Evolutionary conservation across 2,329 filamentous ascomycete genomes (phyloP).

Genomic region (Aspergillus unguis): DNA sequence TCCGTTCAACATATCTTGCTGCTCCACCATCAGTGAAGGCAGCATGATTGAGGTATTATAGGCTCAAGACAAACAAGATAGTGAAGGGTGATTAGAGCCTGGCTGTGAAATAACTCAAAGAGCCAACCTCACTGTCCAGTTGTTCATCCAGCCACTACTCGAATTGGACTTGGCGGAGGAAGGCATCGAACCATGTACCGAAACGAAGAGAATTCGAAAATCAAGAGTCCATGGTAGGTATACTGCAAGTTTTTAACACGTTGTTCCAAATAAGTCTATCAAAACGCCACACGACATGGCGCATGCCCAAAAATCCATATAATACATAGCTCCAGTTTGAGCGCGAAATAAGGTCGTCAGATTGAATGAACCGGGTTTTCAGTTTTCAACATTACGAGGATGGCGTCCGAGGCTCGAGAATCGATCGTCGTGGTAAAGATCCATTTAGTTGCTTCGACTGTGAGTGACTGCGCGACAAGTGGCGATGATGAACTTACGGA

Average conservation of each 20-base stretch:
- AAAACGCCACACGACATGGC: slow-evolving; percentile 14
- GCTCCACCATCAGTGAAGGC: too few relatives aligned
- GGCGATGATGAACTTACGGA: slow-evolving; percentile 46
- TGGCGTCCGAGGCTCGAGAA: not conserved
- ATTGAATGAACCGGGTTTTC: slow-evolving; percentile 1
- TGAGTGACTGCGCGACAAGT: slow-evolving; percentile 17
- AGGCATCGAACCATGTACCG: too few relatives aligned
- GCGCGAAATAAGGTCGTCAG: slow-evolving; percentile 11
- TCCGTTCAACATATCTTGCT: too few relatives aligned
- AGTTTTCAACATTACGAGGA: not conserved
- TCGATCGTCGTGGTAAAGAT: not conserved
- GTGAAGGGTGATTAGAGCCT: too few relatives aligned
- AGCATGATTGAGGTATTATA: too few relatives aligned
- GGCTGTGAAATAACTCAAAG: too few relatives aligned
- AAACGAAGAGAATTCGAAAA: not conserved
- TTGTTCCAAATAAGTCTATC: slow-evolving; percentile 16
- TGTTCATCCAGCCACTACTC: not conserved
- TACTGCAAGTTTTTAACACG: not conserved
- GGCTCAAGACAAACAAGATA: too few relatives aligned
- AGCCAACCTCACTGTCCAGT: too few relatives aligned
- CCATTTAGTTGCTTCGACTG: slow-evolving; percentile 20
- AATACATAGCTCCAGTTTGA: slow-evolving; percentile 23
- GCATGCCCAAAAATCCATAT: slow-evolving; percentile 23
- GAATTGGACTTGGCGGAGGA: too few relatives aligned
- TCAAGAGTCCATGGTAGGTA: not conserved